Evolutionary conservation across 192 early-diverging fungal species (phyloP).

Genomic region (Pecoramyces ruminantium): DNA sequence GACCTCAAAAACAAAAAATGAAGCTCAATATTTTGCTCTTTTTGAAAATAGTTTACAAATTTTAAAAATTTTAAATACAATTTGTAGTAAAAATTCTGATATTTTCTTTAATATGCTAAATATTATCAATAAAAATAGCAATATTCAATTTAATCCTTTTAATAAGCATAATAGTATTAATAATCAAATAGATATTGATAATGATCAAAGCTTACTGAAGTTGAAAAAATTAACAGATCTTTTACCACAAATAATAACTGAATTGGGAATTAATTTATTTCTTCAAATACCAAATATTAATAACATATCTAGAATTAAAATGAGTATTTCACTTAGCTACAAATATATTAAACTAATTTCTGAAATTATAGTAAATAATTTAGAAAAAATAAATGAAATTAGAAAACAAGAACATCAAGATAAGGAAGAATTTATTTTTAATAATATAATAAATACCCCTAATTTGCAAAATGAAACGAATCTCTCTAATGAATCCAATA

Average conservation of each 20-base stretch:
- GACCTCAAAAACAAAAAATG: neutral
- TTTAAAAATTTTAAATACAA: neutral
- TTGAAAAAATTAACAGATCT: neutral
- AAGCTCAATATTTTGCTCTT: neutral
- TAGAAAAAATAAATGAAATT: neutral
- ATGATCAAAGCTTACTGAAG: neutral
- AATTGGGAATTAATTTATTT: neutral
- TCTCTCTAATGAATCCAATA: neutral
- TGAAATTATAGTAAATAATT: neutral
- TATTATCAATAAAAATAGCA: neutral
- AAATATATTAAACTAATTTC: neutral
- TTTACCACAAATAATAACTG: neutral
- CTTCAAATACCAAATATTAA: neutral
- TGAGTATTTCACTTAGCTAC: neutral
- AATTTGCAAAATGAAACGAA: too few species aligned
- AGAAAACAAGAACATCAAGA: neutral
- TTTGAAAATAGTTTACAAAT: neutral
- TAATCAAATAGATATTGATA: neutral
- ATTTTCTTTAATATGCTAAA: neutral
- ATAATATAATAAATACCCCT: neutral
- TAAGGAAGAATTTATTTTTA: neutral
- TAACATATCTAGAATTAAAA: neutral
- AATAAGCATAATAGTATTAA: neutral
- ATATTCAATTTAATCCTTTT: neutral
- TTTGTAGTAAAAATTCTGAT: neutral